phyloP scores from a whole-genome alignment of 345 rosid species.

The Bruguiera parviflora region DNA sequence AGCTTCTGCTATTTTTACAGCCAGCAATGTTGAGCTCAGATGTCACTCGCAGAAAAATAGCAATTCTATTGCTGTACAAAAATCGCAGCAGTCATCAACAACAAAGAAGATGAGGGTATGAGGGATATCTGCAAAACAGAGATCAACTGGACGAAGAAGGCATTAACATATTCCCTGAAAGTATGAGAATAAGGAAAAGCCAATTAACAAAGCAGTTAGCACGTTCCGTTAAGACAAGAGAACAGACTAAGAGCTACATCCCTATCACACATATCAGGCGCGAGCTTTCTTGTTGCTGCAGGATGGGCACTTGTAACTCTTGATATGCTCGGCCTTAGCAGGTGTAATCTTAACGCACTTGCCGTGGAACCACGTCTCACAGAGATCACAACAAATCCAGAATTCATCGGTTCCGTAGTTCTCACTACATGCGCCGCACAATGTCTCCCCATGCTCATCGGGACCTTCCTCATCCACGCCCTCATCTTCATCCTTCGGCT shows the following conservation, averaged over 20 bases:
- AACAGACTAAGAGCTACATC: not conserved
- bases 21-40: too few species aligned
- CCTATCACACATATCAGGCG: conserved; percentile 28
- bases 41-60: too few species aligned
- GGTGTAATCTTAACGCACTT: conserved; percentile 92
- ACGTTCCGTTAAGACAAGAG: not conserved
- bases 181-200: not conserved
- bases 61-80: too few species aligned
- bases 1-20: too few species aligned
- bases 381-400: conserved; percentile 80
- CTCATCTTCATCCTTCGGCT: conserved; percentile 46
- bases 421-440: conserved; percentile 82
- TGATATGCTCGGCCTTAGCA: conserved; percentile 85
- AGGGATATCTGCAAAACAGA: too few species aligned
- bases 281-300: conserved; percentile 93
- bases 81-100: too few species aligned
- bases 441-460: conserved; percentile 65
- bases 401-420: conserved; percentile 72
- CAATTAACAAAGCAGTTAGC: conserved; percentile 3
- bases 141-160: not conserved
- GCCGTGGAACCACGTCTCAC: conserved; percentile 89
- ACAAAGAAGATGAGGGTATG: too few species aligned
- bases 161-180: conserved; percentile 10
- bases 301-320: conserved; percentile 90
- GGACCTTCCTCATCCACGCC: conserved; percentile 57